A percentile compares a stretch with the other conserved stretches of the same genome.
Conservation (phyloP, 148 eudicot species). For the Chenopodium quinoa region DNA sequence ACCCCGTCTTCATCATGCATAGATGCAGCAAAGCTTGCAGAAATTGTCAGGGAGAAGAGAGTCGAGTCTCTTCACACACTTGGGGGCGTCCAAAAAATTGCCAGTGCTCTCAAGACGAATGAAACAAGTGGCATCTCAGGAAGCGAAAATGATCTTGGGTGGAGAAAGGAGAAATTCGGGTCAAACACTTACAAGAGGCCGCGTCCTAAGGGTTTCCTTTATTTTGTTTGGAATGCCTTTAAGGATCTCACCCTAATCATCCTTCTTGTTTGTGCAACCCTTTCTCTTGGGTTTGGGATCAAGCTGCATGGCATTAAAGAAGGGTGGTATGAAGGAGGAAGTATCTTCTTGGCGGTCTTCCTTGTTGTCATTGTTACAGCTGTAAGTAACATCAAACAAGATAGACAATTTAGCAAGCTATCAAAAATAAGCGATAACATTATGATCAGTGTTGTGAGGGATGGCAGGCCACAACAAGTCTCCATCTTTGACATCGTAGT, state of each 20-base stretch:
- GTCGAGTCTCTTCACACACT: conserved; percentile 31
- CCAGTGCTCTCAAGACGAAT: conserved; percentile 42
- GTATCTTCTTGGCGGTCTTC: conserved; percentile 69
- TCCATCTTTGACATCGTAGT: conserved; percentile 73
- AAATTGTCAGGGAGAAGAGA: conserved; percentile 51
- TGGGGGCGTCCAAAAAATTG: conserved; percentile 50
- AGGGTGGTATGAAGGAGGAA: conserved; percentile 96
- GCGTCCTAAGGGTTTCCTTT: conserved; percentile 56
- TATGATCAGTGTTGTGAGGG: conserved; percentile 52
- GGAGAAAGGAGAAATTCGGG: conserved; percentile 46
- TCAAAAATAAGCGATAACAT: conserved; percentile 76
- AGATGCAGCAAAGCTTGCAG: conserved; percentile 35
- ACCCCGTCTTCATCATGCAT: conserved; percentile 18
- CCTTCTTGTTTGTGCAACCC: conserved; percentile 64
- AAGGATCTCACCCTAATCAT: conserved; percentile 67
- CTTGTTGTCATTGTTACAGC: conserved; percentile 72
- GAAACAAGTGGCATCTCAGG: conserved; percentile 47
- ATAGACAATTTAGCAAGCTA: conserved; percentile 63
- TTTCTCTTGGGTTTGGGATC: conserved; percentile 78
- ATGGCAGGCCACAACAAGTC: conserved; percentile 55
- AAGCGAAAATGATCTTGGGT: conserved; percentile 31
- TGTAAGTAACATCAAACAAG: conserved; percentile 71
- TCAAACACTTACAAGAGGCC: conserved; percentile 64
- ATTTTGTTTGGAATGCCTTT: conserved; percentile 55
- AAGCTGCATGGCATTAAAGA: conserved; percentile 59